Base-by-base conservation (phyloP, 495 filamentous ascomycete species). In the Umbilicaria muhlenbergii region DNA sequence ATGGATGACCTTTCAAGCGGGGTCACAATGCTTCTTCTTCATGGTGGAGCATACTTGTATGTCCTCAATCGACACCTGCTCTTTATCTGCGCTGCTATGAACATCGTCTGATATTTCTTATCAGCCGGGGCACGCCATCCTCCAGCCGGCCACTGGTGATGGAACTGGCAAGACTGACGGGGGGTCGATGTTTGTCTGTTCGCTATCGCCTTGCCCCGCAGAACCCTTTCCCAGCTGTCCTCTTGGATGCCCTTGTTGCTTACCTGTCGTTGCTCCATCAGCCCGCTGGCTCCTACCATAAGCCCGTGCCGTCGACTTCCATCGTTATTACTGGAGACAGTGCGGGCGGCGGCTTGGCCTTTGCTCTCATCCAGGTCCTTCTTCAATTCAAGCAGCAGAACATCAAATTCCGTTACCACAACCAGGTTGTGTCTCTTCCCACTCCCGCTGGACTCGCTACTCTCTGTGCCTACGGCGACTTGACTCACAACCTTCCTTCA, bases 171-270 rank as follows among this genome's bases (percentile, higher is more conserved):
- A 36, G 40, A 16, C 16, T 42, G 2, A 47, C 45, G 13, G 10
- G 31, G 16, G 44, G 38, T 21, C 18, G 14, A 12, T 15, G 11
- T 21, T 48, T 64, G 42, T 53, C 47, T 1, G 55, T 63, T 11
- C 58, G 58, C n/a, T 62, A 66, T 40, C 56, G 63, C 6, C 37
- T 62, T 10, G 57, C 61, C 0, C 60, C 62, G 3, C 60, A 65
- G 37, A 40, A 63, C 38, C 54, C 56, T 7, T 53, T 57, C 36
- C 58, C 57, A 15, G 57, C 49, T 1, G 55, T 57, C 0, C 39
- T 54, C 2, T 54, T 60, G 28, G 63, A 67, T 38, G 24, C 43
- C 7, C 35, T 56, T 5, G 14, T 45, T 18, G 47, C 36, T 14
- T 56, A 56, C 32, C 47, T 56, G 0, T 41, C 45, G 24, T 39